Evolutionary conservation across 352 stramenopile genomes (phyloP).

Genomic region (Globisporangium mamillatum): DNA sequence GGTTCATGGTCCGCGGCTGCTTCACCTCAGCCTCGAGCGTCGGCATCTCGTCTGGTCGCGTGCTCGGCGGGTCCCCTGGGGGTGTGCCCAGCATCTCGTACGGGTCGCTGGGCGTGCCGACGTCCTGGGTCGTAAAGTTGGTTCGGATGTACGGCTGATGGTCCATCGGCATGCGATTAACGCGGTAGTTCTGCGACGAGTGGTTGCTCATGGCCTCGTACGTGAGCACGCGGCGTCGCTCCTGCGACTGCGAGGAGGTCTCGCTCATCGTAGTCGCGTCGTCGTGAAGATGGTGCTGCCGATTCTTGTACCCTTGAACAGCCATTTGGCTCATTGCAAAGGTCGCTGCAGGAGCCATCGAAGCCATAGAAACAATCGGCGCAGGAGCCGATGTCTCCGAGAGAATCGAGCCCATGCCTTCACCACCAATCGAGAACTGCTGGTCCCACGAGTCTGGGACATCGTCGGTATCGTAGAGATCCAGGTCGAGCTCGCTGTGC

Average conservation of each 20-base stretch:
- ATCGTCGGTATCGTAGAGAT: slow-evolving; percentile 61
- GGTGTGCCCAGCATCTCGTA: slow-evolving; percentile 56
- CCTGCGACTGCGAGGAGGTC: slow-evolving; percentile 12
- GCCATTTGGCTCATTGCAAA: background rate
- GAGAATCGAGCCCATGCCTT: slow-evolving; percentile 14
- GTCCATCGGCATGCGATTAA: slow-evolving; percentile 18
- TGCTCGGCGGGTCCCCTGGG: slow-evolving; percentile 40
- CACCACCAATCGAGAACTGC: slow-evolving; percentile 17
- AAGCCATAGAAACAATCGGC: background rate
- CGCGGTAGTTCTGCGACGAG: slow-evolving; percentile 18
- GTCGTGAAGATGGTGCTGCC: background rate
- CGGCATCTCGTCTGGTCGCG: slow-evolving; percentile 24
- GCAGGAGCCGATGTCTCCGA: background rate
- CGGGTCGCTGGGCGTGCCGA: slow-evolving; percentile 30
- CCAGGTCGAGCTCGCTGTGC: slow-evolving; percentile 58
- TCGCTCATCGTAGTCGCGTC: slow-evolving; percentile 3
- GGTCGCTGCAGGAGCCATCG: background rate
- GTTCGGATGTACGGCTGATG: slow-evolving; percentile 38
- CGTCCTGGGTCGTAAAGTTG: slow-evolving; percentile 38
- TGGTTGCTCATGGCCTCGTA: slow-evolving; percentile 10
- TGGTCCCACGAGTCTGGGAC: slow-evolving; percentile 21
- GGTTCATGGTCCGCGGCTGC: slow-evolving; percentile 36
- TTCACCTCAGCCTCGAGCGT: slow-evolving; percentile 20
- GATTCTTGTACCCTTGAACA: background rate
- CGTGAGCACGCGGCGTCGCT: slow-evolving; percentile 13